Conservation (phyloP, 192 early-diverging fungal species). For the Allomyces macrogynus region DNA sequence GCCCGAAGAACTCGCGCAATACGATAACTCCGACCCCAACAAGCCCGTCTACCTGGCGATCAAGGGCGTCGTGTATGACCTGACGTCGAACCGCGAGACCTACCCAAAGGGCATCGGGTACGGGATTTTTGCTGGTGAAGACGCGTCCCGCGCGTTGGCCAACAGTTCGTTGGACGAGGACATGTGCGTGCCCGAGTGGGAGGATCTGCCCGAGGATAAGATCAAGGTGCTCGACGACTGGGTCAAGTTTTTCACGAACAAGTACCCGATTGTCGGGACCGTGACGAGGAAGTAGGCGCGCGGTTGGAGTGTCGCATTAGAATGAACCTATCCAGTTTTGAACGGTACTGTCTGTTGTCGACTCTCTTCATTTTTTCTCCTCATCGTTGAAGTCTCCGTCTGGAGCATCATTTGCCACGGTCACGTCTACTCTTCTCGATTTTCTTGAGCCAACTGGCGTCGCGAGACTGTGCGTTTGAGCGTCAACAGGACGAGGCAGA, state of each 20-base stretch:
- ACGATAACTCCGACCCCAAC: constrained; percentile 33
- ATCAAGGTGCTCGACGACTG: constrained; percentile 50
- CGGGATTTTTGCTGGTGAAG: constrained; percentile 58
- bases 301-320: no score
- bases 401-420: no score
- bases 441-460: no score
- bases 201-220: constrained; percentile 40
- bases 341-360: no score
- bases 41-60: constrained; percentile 60
- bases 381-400: no score
- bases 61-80: constrained; percentile 66
- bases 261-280: constrained; percentile 50
- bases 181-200: constrained; percentile 53
- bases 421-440: no score
- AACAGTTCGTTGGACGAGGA: constrained; percentile 42
- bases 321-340: no score
- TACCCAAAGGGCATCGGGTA: constrained; percentile 51
- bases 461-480: no score
- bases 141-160: constrained; percentile 51
- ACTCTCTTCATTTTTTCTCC: no score
- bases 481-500: no score
- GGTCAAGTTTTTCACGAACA: constrained; percentile 41
- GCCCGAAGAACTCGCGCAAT: constrained; percentile 31
- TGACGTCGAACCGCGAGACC: constrained; percentile 33
- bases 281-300: constrained; percentile 11